Percentiles rank a stretch among this genome's conserved stretches.
Evolutionary conservation across 2,329 filamentous ascomycete genomes (phyloP).

Genomic region (Colletotrichum chrysophilum): DNA sequence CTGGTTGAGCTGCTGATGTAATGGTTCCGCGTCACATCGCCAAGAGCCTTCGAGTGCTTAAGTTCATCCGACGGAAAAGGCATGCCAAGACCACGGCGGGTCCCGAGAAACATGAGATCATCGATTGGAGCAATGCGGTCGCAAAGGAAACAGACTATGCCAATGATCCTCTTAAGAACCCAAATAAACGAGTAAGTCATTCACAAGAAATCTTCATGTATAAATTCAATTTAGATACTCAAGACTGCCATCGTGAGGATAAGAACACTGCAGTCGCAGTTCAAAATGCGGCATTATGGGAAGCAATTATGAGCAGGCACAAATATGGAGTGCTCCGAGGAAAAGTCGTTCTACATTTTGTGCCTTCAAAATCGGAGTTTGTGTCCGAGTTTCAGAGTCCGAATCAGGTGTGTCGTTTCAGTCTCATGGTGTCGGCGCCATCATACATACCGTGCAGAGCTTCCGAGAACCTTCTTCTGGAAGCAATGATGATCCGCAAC

Average conservation of each 20-base stretch:
- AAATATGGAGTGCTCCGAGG: rapidly evolving
- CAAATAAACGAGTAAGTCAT: neutral
- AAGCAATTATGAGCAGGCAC: neutral
- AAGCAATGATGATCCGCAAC: neutral
- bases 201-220: rapidly evolving
- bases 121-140: neutral
- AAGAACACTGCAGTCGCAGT: neutral
- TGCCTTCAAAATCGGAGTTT: neutral
- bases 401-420: neutral
- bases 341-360: neutral
- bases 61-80: neutral
- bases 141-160: neutral
- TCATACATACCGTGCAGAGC: neutral
- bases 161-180: neutral
- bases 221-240: rapidly evolving
- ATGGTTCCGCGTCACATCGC: neutral
- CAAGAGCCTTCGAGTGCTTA: rapidly evolving
- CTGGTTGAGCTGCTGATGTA: neutral
- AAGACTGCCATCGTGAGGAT: neutral
- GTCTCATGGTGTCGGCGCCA: neutral
- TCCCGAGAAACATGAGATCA: neutral
- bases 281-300: too few relatives aligned
- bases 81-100: neutral
- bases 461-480: neutral
- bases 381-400: neutral